A percentile compares a stretch with the other conserved stretches of the same genome.
phyloP scores from a whole-genome alignment of 2,329 filamentous ascomycete genomes.

The Lomentospora prolificans region DNA sequence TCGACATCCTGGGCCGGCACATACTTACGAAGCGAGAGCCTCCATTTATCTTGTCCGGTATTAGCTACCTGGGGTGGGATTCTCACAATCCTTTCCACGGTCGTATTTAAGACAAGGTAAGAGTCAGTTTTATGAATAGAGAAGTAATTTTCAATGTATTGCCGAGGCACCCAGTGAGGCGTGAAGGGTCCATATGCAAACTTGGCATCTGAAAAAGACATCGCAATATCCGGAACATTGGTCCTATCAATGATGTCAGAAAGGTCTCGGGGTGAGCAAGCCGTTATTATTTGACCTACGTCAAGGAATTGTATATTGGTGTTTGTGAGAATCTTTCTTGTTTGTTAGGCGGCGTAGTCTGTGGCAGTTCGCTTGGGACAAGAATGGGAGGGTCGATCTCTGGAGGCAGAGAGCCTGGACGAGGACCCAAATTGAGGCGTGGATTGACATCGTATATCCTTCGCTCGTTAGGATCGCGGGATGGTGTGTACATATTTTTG shows the following conservation, averaged over 20 bases:
- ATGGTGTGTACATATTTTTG: too few species aligned
- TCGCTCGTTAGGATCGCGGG: too few species aligned
- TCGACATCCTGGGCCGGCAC: conserved; percentile 33
- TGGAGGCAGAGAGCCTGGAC: conserved; percentile 32
- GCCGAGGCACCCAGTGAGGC: conserved; percentile 42
- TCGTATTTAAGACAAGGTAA: conserved; percentile 37
- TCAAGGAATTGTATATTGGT: conserved; percentile 40
- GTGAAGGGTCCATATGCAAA: conserved; percentile 48
- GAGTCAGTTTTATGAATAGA: conserved; percentile 36
- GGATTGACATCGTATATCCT: conserved; percentile 44
- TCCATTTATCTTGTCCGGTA: conserved; percentile 28
- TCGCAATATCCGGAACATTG: conserved; percentile 46
- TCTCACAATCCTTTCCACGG: conserved; percentile 37
- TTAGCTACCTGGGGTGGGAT: conserved; percentile 13
- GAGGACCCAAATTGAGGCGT: conserved; percentile 20
- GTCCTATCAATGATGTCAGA: conserved; percentile 24
- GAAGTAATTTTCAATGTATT: conserved; percentile 48
- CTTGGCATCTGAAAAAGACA: conserved; percentile 42
- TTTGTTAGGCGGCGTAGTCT: conserved; percentile 25
- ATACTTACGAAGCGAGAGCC: conserved; percentile 35
- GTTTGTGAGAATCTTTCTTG: conserved; percentile 37
- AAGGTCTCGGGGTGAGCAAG: too few species aligned
- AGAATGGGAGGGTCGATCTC: conserved; percentile 35
- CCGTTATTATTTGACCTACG: conserved; percentile 30
- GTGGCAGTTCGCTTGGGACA: conserved; percentile 32